Conservation (phyloP, 345 rosid species). For the Theobroma cacao region DNA sequence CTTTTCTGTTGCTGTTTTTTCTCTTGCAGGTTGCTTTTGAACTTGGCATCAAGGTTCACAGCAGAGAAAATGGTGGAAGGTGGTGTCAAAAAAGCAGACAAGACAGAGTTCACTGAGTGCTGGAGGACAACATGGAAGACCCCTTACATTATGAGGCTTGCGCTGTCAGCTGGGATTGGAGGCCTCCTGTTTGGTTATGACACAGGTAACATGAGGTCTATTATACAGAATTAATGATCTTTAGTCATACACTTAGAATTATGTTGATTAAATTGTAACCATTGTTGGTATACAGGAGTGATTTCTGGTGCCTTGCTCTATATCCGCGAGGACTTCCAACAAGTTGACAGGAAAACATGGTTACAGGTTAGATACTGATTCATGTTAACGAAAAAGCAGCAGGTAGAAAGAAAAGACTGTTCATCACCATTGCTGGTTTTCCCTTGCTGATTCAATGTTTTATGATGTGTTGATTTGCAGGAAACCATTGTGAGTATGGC, state of each 20-base stretch:
- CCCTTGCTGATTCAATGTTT: background rate
- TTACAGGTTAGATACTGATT: conserved; percentile 43
- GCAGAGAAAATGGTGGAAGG: conserved; percentile 63
- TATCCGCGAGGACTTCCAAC: conserved; percentile 61
- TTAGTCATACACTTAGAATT: background rate
- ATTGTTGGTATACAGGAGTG: conserved; percentile 41
- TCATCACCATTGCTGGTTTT: background rate
- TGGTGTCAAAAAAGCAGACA: conserved; percentile 47
- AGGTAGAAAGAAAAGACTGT: background rate
- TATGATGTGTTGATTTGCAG: background rate
- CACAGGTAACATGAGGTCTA: conserved; percentile 41
- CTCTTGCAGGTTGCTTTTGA: background rate
- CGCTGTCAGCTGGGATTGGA: conserved; percentile 85
- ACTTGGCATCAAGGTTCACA: background rate
- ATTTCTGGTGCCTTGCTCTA: conserved; percentile 86
- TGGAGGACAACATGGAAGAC: conserved; percentile 62
- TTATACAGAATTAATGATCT: background rate
- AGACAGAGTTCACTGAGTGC: conserved; percentile 72
- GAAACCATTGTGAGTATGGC: conserved; percentile 82
- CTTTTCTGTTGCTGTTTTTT: background rate
- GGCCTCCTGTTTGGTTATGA: conserved; percentile 94
- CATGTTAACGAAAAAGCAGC: too few relatives aligned
- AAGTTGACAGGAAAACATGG: conserved; percentile 60
- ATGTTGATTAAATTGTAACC: background rate
- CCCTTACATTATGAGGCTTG: conserved; percentile 78